These are phyloP conservation scores for Penicillium egyptiacum DNA, from an alignment of 495 filamentous ascomycete species.

Conservation along the genomic window DNA sequence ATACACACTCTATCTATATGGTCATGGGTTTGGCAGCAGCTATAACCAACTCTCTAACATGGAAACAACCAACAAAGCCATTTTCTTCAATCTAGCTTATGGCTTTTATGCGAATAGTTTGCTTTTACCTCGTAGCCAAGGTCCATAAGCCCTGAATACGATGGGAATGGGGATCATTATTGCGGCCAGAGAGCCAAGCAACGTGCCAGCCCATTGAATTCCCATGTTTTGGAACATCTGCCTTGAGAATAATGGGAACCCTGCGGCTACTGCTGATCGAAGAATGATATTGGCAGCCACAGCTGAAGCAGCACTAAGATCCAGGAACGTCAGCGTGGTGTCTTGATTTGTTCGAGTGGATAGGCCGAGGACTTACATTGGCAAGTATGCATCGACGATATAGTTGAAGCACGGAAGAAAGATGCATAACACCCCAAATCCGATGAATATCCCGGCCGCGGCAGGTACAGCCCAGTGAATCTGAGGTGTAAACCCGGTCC, in stretches of 20 bases:
- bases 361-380: constrained; percentile 57
- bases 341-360: neutral
- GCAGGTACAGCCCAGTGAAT: constrained; percentile 41
- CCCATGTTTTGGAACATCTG: constrained; percentile 82
- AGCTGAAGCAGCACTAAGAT: constrained; percentile 68
- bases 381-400: constrained; percentile 48
- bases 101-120: constrained; percentile 22
- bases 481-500: constrained; percentile 35
- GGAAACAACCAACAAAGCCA: neutral
- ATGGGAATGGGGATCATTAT: constrained; percentile 72
- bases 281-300: constrained; percentile 90
- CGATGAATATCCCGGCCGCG: constrained; percentile 33
- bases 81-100: neutral
- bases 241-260: constrained; percentile 77
- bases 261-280: constrained; percentile 71
- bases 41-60: neutral
- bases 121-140: constrained; percentile 34
- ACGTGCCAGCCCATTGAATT: constrained; percentile 74
- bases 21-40: neutral
- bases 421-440: constrained; percentile 39
- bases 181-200: constrained; percentile 72
- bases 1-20: neutral
- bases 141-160: constrained; percentile 36
- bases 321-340: neutral
- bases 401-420: constrained; percentile 46